These are phyloP conservation scores for Alloascoidea hylecoeti DNA, from an alignment of 805 yeast species.

Conservation along the genomic window DNA sequence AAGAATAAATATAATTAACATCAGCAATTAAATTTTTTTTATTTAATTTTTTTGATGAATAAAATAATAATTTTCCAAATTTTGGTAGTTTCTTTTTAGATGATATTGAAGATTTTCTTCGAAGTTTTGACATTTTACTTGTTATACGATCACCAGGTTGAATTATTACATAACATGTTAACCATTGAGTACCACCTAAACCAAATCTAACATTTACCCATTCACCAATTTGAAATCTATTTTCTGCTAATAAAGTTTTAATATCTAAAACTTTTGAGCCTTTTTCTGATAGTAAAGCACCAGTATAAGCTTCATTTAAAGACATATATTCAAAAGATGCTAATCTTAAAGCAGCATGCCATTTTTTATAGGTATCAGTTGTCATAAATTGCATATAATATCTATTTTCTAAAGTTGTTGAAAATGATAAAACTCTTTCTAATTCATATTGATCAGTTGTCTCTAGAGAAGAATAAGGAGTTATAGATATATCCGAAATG, in stretches of 20 bases:
- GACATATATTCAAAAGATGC: constrained; percentile 43
- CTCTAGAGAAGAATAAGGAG: constrained; percentile 5
- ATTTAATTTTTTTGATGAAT: constrained; percentile 51
- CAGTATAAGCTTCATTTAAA: constrained; percentile 51
- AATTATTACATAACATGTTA: constrained; percentile 35
- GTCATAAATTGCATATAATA: constrained; percentile 12
- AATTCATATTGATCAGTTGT: neutral
- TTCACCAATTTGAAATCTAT: constrained; percentile 32
- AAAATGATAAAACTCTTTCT: neutral
- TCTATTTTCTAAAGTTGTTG: constrained; percentile 3
- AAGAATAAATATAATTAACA: constrained; percentile 40
- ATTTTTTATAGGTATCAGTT: constrained; percentile 10
- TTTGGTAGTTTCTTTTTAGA: constrained; percentile 20
- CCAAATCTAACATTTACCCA: constrained; percentile 55
- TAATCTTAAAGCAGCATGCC: constrained; percentile 36
- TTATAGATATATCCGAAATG: constrained; percentile 25
- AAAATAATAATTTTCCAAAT: constrained; percentile 45
- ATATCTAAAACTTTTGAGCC: constrained; percentile 44
- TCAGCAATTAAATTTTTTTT: constrained; percentile 57
- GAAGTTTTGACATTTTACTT: constrained; percentile 22
- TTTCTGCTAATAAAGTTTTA: constrained; percentile 38
- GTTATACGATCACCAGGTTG: constrained; percentile 28
- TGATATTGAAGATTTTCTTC: neutral
- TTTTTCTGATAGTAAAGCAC: constrained; percentile 42
- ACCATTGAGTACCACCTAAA: constrained; percentile 43